These are phyloP conservation scores for Glomus cerebriforme DNA, from an alignment of 192 early-diverging fungal genomes.

Conservation along the genomic window DNA sequence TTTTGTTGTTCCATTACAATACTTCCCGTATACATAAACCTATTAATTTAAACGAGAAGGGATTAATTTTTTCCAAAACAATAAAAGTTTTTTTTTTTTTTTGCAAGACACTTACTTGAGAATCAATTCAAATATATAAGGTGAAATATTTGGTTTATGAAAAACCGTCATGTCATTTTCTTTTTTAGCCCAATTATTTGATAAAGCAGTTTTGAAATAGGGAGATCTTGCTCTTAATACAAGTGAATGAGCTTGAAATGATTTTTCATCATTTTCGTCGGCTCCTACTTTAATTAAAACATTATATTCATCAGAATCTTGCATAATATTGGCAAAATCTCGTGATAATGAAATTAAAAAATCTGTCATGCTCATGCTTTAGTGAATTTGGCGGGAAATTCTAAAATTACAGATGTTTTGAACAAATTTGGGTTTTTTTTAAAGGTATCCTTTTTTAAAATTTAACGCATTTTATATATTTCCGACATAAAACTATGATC, in stretches of 20 bases:
- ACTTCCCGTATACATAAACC: constrained; percentile 21
- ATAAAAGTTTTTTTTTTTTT: neutral
- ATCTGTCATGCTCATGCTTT: constrained; percentile 5
- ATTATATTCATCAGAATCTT: constrained; percentile 21
- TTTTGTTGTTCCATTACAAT: neutral
- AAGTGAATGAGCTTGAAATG: constrained; percentile 27
- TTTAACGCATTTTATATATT: too few relatives aligned
- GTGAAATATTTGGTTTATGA: constrained; percentile 27
- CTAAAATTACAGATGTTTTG: too few relatives aligned
- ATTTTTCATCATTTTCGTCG: neutral
- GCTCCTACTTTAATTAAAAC: constrained; percentile 12
- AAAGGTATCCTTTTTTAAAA: too few relatives aligned
- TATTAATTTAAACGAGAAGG: neutral
- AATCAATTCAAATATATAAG: constrained; percentile 11
- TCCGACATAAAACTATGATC: too few relatives aligned
- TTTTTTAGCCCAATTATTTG: constrained; percentile 17
- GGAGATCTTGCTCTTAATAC: constrained; percentile 25
- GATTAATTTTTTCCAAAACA: neutral
- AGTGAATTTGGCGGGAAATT: neutral
- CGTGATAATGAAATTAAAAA: constrained; percentile 3
- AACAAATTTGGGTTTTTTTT: too few relatives aligned
- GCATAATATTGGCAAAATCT: constrained; percentile 4
- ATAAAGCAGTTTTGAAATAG: constrained; percentile 23
- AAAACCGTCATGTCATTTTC: constrained; percentile 8
- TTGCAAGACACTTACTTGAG: constrained; percentile 4